These are phyloP conservation scores for Leccinum obscurum DNA, from an alignment of 768 basidiomycete species.

Conservation along the genomic window DNA sequence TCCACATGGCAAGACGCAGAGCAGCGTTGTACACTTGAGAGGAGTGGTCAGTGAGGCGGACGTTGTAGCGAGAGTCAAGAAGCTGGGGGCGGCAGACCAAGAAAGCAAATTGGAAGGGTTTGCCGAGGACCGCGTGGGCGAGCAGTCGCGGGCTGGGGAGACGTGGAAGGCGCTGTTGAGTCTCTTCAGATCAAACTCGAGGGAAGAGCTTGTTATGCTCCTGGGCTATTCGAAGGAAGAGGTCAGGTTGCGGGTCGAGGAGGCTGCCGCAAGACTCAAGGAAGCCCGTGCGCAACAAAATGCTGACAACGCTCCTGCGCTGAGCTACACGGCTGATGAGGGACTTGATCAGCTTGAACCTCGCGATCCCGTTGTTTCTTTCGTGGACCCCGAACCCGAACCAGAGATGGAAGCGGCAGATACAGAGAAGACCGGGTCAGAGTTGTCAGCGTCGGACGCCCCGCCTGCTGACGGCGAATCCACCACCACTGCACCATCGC, in stretches of 20 bases:
- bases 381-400: conserved; percentile 61
- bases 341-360: conserved; percentile 45
- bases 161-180: conserved; percentile 89
- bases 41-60: conserved; percentile 73
- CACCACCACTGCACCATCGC: conserved; percentile 81
- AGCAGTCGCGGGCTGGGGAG: conserved; percentile 40
- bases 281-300: conserved; percentile 33
- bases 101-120: conserved; percentile 60
- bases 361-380: conserved; percentile 80
- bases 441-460: conserved; percentile 68
- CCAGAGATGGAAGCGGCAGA: conserved; percentile 29
- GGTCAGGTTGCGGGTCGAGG: conserved; percentile 72
- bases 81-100: conserved; percentile 62
- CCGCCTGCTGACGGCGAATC: conserved; percentile 73
- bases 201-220: conserved; percentile 86
- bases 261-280: conserved; percentile 78
- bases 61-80: conserved; percentile 72
- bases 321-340: conserved; percentile 39
- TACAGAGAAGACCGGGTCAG: conserved; percentile 52
- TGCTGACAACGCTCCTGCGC: conserved; percentile 26
- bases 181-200: conserved; percentile 84
- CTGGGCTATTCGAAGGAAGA: conserved; percentile 93
- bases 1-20: conserved; percentile 79
- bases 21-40: conserved; percentile 76
- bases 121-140: conserved; percentile 54